Base-by-base conservation (phyloP, 2,329 filamentous ascomycete species). In the Tolypocladium guangdongense region DNA sequence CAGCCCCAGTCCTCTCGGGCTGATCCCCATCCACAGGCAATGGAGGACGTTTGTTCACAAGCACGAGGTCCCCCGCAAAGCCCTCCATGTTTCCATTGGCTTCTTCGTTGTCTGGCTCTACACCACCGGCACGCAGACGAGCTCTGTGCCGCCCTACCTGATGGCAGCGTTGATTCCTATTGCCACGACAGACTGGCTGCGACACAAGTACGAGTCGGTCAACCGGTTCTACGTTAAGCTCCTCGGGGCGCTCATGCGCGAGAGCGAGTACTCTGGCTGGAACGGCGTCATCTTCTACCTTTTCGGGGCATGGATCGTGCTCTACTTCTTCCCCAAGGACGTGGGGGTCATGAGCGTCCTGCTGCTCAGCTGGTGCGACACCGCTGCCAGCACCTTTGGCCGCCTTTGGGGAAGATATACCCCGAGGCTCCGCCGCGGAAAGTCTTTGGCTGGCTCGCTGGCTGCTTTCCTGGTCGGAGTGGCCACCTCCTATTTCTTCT, bases 231-330 rank as follows among this genome's bases (percentile, higher is more conserved):
- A 97, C 70, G 92, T 97, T 62, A 83, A 80, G 54, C 78, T 82
- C 38, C 73, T 97, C 16, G 93, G 93, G 48, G 90, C 91, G 0
- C 77, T 99, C 61, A 99, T 99, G 93, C 88, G 93, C 52, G 93
- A 99, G 74, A 93, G 87, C 59, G 93, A 99, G 72, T 95, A 92
- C 61, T 79, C 85, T 49, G 89, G 90, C 51, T 99, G 90, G 78
- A 99, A 99, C 67, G 93, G 93, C 51, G 92, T 97, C 60, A 95
- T 99, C 60, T 96, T 88, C 76, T 99, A 97, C 71, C 82, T 99
- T 11, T 80, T 96, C 8, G 93, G 93, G 54, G 86, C 90, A 32
- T 96, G 90, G 83, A 78, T 84, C 35, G 90, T 92, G 18, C 81
- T 97, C 59, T 82, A 82, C 60, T 90, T 89, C 68, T 90, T 95